Percentiles rank a stretch among this genome's conserved stretches.
These are phyloP conservation scores for Eutrema yunnanense DNA, from an alignment of 345 rosid genomes.

Conservation along the genomic window DNA sequence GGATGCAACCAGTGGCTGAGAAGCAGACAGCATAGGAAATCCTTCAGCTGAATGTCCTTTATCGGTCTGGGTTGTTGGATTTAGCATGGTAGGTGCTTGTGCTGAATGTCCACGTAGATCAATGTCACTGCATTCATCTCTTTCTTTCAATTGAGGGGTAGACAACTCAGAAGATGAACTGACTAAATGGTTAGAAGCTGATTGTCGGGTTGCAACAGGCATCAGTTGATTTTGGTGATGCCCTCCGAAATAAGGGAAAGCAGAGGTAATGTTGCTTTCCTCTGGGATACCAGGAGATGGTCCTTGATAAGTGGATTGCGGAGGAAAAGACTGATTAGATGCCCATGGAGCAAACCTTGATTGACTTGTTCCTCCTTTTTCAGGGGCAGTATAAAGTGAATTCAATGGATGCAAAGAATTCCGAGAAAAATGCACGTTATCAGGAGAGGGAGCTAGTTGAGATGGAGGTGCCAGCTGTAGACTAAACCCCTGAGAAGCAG, in stretches of 20 bases:
- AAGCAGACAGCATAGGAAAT: conserved; percentile 36
- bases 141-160: conserved; percentile 33
- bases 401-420: conserved; percentile 31
- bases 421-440: conserved; percentile 34
- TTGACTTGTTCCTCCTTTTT: conserved; percentile 39
- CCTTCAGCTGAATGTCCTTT: conserved; percentile 36
- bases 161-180: conserved; percentile 36
- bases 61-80: conserved; percentile 21
- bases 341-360: conserved; percentile 40
- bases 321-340: conserved; percentile 35
- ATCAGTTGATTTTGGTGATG: conserved; percentile 38
- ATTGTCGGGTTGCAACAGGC: conserved; percentile 35
- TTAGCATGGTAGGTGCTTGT: conserved; percentile 29
- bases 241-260: conserved; percentile 44
- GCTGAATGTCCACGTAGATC: conserved; percentile 43
- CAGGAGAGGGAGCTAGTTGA: conserved; percentile 41
- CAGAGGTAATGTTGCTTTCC: conserved; percentile 34
- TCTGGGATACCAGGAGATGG: conserved; percentile 33
- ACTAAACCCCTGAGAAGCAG: conserved; percentile 69
- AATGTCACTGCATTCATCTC: conserved; percentile 37
- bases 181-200: conserved; percentile 22
- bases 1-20: conserved; percentile 33
- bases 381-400: conserved; percentile 30
- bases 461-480: conserved; percentile 81
- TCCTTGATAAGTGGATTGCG: conserved; percentile 38